Evolutionary conservation across 2,329 filamentous ascomycete genomes (phyloP).

Genomic region (Phyllosticta capitalensis): DNA sequence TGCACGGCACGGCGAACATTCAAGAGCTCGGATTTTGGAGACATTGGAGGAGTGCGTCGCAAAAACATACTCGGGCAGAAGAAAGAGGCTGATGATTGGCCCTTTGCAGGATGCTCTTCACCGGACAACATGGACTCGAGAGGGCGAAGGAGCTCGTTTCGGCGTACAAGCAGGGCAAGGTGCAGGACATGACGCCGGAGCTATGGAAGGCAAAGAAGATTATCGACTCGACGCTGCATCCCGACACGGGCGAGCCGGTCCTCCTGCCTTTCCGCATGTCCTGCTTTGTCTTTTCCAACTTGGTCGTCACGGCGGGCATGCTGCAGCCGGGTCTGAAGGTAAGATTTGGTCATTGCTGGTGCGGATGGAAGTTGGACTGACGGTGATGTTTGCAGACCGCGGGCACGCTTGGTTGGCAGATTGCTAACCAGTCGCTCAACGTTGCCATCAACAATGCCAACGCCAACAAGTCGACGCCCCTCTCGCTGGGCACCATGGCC

Average conservation of each 20-base stretch:
- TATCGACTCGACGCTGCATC: conserved; percentile 91
- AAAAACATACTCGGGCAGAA: not conserved
- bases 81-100: not conserved
- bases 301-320: conserved; percentile 95
- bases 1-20: not conserved
- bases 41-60: not conserved
- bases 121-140: conserved; percentile 68
- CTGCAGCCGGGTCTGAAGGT: conserved; percentile 77
- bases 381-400: conserved; percentile 46
- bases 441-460: conserved; percentile 97
- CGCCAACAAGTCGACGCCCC: conserved; percentile 90
- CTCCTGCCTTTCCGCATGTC: conserved; percentile 97
- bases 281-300: conserved; percentile 82
- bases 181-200: conserved; percentile 74
- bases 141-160: conserved; percentile 73
- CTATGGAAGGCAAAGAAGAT: conserved; percentile 96
- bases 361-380: not conserved
- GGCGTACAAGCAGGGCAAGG: conserved; percentile 77
- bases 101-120: conserved; percentile 66
- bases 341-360: conserved; percentile 21
- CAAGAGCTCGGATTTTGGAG: not conserved
- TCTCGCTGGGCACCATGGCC: conserved; percentile 68
- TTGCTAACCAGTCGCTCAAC: conserved; percentile 94
- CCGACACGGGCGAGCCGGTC: conserved; percentile 87
- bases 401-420: conserved; percentile 88